phyloP scores from a whole-genome alignment of 1,284 basidiomycete genomes.

The Neolentinus lepideus region DNA sequence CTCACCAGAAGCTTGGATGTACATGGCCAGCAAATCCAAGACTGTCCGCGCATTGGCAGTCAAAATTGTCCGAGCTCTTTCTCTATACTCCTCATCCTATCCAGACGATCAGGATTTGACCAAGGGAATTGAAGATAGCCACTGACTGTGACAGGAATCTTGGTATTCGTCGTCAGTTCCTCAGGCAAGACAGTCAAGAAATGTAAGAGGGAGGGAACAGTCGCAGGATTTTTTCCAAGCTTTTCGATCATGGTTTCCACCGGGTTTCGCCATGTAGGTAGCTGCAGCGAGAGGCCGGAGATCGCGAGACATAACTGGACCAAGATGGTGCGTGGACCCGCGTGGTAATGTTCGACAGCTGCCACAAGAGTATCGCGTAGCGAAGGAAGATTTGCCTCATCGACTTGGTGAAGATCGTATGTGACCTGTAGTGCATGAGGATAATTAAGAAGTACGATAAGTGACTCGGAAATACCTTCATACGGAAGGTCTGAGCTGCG shows the following conservation, averaged over 20 bases:
- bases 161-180: constrained; percentile 81
- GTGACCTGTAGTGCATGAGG: constrained; percentile 59
- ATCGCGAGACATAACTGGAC: constrained; percentile 89
- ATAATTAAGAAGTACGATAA: background rate
- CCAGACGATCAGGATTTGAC: background rate
- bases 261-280: constrained; percentile 82
- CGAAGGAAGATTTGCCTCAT: constrained; percentile 60
- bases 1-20: constrained; percentile 84
- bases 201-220: constrained; percentile 81
- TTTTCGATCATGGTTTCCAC: constrained; percentile 80
- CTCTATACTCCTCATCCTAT: constrained; percentile 77
- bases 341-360: constrained; percentile 63
- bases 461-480: constrained; percentile 62
- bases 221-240: constrained; percentile 81
- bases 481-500: constrained; percentile 93
- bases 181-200: constrained; percentile 92
- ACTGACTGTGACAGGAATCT: constrained; percentile 84
- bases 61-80: constrained; percentile 61
- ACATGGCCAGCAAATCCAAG: constrained; percentile 79
- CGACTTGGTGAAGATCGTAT: constrained; percentile 91
- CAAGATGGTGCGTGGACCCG: constrained; percentile 81
- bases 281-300: constrained; percentile 87
- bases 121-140: background rate
- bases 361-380: constrained; percentile 85
- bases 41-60: constrained; percentile 71